A percentile compares a stretch with the other conserved stretches of the same genome.
phyloP scores from a whole-genome alignment of 2,329 filamentous ascomycete genomes.

The Botrytis galanthina region DNA sequence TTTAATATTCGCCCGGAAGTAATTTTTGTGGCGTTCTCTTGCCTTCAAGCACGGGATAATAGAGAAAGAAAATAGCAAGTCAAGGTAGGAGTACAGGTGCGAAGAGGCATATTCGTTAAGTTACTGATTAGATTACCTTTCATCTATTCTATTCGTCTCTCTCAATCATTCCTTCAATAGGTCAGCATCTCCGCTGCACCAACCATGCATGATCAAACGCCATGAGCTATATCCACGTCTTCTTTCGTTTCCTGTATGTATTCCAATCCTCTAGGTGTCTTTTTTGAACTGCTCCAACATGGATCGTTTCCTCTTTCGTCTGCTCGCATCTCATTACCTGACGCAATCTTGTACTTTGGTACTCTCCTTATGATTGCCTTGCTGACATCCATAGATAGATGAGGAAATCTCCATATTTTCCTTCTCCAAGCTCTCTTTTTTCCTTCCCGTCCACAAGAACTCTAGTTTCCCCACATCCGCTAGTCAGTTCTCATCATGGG shows the following conservation, averaged over 20 bases:
- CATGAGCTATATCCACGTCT: neutral
- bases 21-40: conserved; percentile 2
- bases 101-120: neutral
- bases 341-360: neutral
- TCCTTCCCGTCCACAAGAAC: neutral
- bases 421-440: neutral
- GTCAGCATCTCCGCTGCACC: neutral
- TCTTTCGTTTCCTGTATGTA: neutral
- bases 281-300: neutral
- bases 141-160: neutral
- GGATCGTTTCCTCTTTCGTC: neutral
- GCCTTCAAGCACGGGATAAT: neutral
- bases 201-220: neutral
- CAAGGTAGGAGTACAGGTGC: neutral
- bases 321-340: neutral
- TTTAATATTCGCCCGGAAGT: neutral
- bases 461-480: conserved; percentile 11
- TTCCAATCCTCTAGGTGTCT: neutral
- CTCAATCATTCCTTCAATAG: neutral
- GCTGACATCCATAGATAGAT: conserved; percentile 16
- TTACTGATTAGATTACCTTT: neutral
- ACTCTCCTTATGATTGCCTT: neutral
- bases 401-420: conserved; percentile 3
- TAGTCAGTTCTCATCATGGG: conserved; percentile 20
- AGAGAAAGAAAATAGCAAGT: neutral